Evolutionary conservation across 225 moss, liverwort and hornwort genomes (phyloP), one percentile per base, ranked within the genome.

Genomic region (Antitrichia curtipendula): DNA sequence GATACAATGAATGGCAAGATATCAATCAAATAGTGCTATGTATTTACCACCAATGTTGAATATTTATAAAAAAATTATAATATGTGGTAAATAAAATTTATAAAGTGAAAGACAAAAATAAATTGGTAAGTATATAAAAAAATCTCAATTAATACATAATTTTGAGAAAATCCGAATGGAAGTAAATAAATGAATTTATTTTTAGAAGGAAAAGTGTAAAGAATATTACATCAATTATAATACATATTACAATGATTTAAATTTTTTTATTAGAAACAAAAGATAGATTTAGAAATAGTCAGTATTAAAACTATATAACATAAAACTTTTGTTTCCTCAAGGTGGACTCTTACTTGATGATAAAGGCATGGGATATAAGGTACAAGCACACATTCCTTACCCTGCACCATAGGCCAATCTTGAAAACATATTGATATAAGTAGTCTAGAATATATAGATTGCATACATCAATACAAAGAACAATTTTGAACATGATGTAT

Each of bases 401-500:
- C 4, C 45, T 45, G 10, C 1, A 29, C 1, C 4, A 45, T 17
- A 0, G 18, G 10, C 29, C 4, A 45, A 31, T 47, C 18, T 45
- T 17, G 2, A 45, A 29, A 72, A 9, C 16, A 1, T 72, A 0
- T 68, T 66, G 12, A 29, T 71, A 43, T 16, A 41, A 41, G 13
- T 16, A 45, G 17, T 18, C 0, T 18, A 17, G 1, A 29, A 72
- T 45, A 7, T 18, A 47, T 17, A 47, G 0, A 29, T 29, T 72
- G 72, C 4, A 72, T 45, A 29, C 9, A 28, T 29, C 28, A 45
- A 29, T 47, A 15, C 16, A 71, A 10, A 29, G 2, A 11, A 45
- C 2, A 10, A 11, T 29, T 71, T 45, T 17, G 0, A 11, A 0
- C 29, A 6, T 0, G 0, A 17, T 4, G 3, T 4, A 7, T 29